phyloP scores from a whole-genome alignment of 2,329 filamentous ascomycete species.

The Coniochaeta prunicola region DNA sequence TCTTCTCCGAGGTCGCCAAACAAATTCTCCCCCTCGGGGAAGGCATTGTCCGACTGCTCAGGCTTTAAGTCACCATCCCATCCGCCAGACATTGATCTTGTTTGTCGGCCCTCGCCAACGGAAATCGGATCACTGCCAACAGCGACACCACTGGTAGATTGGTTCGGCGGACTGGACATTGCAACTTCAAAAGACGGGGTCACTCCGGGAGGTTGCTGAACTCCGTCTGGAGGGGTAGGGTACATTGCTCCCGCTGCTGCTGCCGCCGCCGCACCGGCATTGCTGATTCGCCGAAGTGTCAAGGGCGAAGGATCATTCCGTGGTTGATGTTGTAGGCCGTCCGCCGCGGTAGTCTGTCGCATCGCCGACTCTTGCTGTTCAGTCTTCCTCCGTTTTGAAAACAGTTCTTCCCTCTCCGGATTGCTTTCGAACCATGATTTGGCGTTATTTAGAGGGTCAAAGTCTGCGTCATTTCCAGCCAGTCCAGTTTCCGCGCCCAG shows the following conservation, averaged over 20 bases:
- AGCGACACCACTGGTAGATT: conserved; percentile 18
- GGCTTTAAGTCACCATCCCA: conserved; percentile 39
- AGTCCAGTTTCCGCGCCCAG: conserved; percentile 29
- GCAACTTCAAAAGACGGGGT: conserved; percentile 51
- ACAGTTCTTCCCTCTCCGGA: conserved; percentile 37
- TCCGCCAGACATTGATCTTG: conserved; percentile 25
- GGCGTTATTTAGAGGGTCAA: conserved; percentile 42
- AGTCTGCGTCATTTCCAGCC: conserved; percentile 28
- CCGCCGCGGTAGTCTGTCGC: conserved; percentile 33
- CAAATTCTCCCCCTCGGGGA: conserved; percentile 48
- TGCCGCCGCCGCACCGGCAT: conserved; percentile 25
- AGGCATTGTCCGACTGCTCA: conserved; percentile 33
- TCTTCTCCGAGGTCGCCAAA: conserved; percentile 65
- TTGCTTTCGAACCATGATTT: conserved; percentile 39
- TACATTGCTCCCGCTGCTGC: conserved; percentile 50
- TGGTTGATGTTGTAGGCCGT: conserved; percentile 32
- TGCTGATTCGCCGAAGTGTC: conserved; percentile 41
- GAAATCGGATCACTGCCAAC: conserved; percentile 31
- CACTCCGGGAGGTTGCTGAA: conserved; percentile 41
- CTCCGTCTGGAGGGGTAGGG: conserved; percentile 62
- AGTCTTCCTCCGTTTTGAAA: conserved; percentile 37
- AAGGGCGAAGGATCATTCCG: conserved; percentile 46
- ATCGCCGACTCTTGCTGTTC: conserved; percentile 37
- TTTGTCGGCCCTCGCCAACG: conserved; percentile 15
- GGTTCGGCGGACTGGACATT: conserved; percentile 48